Evolutionary conservation across 495 filamentous ascomycete species (phyloP), one percentile per base, ranked within the genome.

Genomic region (Neurospora sp.): DNA sequence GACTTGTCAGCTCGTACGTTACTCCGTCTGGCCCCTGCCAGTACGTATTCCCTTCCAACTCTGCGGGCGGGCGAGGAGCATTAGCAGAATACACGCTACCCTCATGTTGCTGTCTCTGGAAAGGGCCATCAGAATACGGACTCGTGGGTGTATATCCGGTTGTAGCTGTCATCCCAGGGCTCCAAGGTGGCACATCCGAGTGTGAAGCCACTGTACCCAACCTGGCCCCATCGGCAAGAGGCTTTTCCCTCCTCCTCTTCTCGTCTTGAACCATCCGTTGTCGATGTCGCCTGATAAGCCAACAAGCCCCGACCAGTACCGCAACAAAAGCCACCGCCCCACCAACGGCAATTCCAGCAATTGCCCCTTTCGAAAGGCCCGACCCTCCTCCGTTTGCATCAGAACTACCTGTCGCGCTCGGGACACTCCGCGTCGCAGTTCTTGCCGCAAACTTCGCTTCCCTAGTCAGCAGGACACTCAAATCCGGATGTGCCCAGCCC

Each of bases 401-500:
- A 14, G 53, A 61, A 61, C 53, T 61, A 22, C 35, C 12, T n/a
- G n/a, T 69, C 20, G 71, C 48, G n/a, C 42, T 70, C 45, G 75
- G 68, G 48, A 78, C 71, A 14, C 75, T 40, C 9, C 77, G 72
- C 1, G 76, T 78, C 16, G 77, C 73, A 20, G 77, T 77, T 7
- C 76, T 75, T 20, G 68, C 71, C 20, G 77, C 71, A 37, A 77
- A 73, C 70, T 40, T 78, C 38, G 76, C 80, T 61, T 73, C 77
- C 68, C 76, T 77, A 27, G 76, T 79, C 76, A 76, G 76, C 65
- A 76, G 74, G 1, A 74, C 76, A 44, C 69, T 44, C 4, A 83
- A 74, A 68, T 82, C 80, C 9, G 73, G 75, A 72, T 79, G 74
- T 72, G 42, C 40, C 65, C 78, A 79, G 20, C 80, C 80, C 9